Base-by-base conservation (phyloP, 345 rosid species). In the Excoecaria agallocha region DNA sequence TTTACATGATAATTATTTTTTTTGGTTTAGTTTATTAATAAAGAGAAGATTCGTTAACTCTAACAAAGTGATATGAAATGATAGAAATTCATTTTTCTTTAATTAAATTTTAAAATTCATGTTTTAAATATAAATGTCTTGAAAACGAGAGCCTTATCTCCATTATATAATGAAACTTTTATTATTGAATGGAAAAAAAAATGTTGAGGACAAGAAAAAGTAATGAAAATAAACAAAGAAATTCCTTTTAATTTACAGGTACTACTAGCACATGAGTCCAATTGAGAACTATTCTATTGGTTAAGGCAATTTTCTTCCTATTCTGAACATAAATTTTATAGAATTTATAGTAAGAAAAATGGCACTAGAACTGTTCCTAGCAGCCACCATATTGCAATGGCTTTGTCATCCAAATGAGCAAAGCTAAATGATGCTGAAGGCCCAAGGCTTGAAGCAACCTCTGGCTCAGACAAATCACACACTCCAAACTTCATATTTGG, bases 401-500 rank as follows among this genome's bases (percentile, higher is more conserved):
- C 63, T 77, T 69, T 73, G 15, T 46, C 49, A 49, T 30, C 49
- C 50, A 58, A 49, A 76, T 37, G 30, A n/a, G 82, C 87, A 56
- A 43, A 78, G 85, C 82, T 85, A 12, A 82, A 78, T 10, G 45
- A 54, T 66, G 59, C 69, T 73, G 30, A 66, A 37, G 75, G 1
- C 43, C 54, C 52, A 0, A 82, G 75, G 16, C 58, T 59, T 6
- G 85, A 78, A 51, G 76, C 78, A 22, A 60, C 2, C 0, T 61
- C 67, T 0, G 87, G 51, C 74, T 81, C 76, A 10, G 87, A 82
- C 15, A 66, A 1, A 38, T 82, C 48, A 39, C 91, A 86, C 1
- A 11, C 82, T 60, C 89, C 93, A 13, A 68, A 82, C 37, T 66
- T 81, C 90, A 78, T 84, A 69, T 87, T 87, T 52, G 78, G 84